A percentile compares a stretch with the other conserved stretches of the same genome.
phyloP scores from a whole-genome alignment of 2,329 filamentous ascomycete genomes.

The Ophiobolus disseminans region DNA sequence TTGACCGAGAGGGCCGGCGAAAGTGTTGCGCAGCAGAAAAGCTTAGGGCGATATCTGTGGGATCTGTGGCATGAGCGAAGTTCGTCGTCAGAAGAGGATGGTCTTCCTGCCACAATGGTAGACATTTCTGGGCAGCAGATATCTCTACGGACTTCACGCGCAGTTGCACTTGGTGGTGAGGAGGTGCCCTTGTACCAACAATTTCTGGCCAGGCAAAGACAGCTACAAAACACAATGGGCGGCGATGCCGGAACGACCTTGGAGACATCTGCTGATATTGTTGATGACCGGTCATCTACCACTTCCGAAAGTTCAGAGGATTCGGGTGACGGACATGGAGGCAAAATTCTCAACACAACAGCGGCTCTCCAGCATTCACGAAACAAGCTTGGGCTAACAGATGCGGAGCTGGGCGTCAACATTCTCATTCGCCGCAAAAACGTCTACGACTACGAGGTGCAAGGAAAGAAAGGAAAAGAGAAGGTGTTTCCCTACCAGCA shows the following conservation, averaged over 20 bases:
- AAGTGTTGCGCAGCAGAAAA: constrained; percentile 40
- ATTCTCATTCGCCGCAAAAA: constrained; percentile 86
- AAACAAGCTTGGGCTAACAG: constrained; percentile 78
- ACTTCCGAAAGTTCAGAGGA: constrained; percentile 87
- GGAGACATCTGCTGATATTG: constrained; percentile 74
- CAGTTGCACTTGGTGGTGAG: constrained; percentile 72
- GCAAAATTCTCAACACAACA: constrained; percentile 87
- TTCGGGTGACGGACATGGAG: constrained; percentile 76
- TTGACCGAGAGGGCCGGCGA: constrained; percentile 75
- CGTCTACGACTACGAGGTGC: constrained; percentile 91
- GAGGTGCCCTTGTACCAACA: constrained; percentile 88
- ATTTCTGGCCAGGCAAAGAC: constrained; percentile 86
- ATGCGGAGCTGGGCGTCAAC: constrained; percentile 91
- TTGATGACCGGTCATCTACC: constrained; percentile 84
- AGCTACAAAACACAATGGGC: constrained; percentile 82
- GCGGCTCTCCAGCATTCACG: constrained; percentile 83
- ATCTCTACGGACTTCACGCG: constrained; percentile 50
- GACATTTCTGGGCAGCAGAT: constrained; percentile 64
- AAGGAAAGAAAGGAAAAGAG: constrained; percentile 89
- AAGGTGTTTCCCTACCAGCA: constrained; percentile 89
- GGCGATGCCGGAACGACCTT: constrained; percentile 67
- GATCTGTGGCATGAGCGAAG: constrained; percentile 54
- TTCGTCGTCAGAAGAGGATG: constrained; percentile 30
- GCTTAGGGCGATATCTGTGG: constrained; percentile 78
- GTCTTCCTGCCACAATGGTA: constrained; percentile 62